Evolutionary conservation across 2,329 filamentous ascomycete species (phyloP), one percentile per base, ranked within the genome.

Genomic region (Colletotrichum noveboracense): DNA sequence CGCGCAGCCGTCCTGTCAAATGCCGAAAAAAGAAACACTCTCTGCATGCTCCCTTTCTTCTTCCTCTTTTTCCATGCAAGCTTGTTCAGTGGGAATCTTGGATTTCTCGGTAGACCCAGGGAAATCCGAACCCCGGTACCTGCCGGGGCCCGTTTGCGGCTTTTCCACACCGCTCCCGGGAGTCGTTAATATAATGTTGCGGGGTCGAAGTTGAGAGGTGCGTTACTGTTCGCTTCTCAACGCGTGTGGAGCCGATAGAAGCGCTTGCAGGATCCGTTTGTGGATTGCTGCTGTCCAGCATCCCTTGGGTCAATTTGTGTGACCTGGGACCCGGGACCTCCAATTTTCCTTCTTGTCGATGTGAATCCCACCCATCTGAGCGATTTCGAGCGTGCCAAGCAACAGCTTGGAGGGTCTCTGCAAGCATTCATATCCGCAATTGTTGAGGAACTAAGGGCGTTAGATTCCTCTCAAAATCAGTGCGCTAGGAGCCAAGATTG

Each of bases 71-170:
- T 1, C 43, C 1, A 52, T 30, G 36, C 38, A 58, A 67, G 69
- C 21, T 64, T 67, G 69, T 72, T 32, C 38, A 75, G 56, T 73
- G 73, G 69, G 10, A 48, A 56, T 21, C 43, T 52, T n/a, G n/a
- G 8, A 30, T 30, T 60, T 9, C 34, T 21, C 48, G 28, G 65
- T 24, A 24, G 32, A 32, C 7, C 61, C 55, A 16, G 18, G 34
- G 24, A 26, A 43, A 26, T n/a, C 16, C 61, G 32, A 9, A 7
- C 13, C 61, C 61, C 14, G 7, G 21, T 64, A 26, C n/a, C 12
- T 26, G 12, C 60, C 13, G 32, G 43, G 8, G 24, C 34, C 18
- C 21, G 8, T 16, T 38, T 48, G 14, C n/a, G 18, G 43, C 24
- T 21, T 7, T 26, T n/a, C 28, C 36, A 68, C 70, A 73, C 70